Evolutionary conservation across 2,329 filamentous ascomycete genomes (phyloP).

Genomic region (Neoarthrinium moseri): DNA sequence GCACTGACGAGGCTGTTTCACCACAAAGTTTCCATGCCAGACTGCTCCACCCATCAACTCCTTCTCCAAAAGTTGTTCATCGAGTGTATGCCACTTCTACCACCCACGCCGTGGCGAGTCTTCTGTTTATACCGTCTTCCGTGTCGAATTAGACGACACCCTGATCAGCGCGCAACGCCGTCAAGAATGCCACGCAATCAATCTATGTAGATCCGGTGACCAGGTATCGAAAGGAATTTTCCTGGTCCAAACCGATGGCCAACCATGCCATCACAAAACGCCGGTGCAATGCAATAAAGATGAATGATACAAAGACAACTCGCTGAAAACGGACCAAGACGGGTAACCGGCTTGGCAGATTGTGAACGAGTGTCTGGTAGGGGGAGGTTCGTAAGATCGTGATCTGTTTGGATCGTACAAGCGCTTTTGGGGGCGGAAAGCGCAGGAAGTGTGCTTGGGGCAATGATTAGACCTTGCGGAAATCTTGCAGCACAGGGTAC

Average conservation of each 20-base stretch:
- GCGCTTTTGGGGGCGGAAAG: slow-evolving; percentile 11
- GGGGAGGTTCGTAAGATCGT: slow-evolving; percentile 27
- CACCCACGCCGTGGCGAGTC: slow-evolving; percentile 2
- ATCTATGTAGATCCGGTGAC: slow-evolving; percentile 22
- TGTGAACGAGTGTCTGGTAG: neutral
- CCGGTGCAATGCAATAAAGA: slow-evolving; percentile 55
- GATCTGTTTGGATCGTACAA: slow-evolving; percentile 22
- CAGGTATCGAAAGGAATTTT: slow-evolving; percentile 26
- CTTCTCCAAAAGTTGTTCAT: neutral
- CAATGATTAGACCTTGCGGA: slow-evolving; percentile 52
- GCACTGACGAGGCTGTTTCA: too few relatives aligned
- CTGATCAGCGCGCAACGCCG: slow-evolving; percentile 41
- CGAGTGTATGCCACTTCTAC: slow-evolving; percentile 5
- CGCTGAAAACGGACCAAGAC: neutral
- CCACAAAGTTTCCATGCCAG: neutral
- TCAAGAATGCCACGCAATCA: slow-evolving; percentile 32
- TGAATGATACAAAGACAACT: slow-evolving; percentile 26
- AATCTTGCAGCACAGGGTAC: slow-evolving; percentile 85
- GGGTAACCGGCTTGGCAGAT: neutral
- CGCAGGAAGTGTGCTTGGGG: slow-evolving; percentile 8
- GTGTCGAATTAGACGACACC: slow-evolving; percentile 37
- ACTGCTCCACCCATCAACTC: neutral
- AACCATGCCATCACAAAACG: slow-evolving; percentile 40
- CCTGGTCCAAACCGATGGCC: slow-evolving; percentile 22
- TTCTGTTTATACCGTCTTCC: slow-evolving; percentile 1